phyloP scores from a whole-genome alignment of 805 yeast species.

The Kodamaea kakaduensis region DNA sequence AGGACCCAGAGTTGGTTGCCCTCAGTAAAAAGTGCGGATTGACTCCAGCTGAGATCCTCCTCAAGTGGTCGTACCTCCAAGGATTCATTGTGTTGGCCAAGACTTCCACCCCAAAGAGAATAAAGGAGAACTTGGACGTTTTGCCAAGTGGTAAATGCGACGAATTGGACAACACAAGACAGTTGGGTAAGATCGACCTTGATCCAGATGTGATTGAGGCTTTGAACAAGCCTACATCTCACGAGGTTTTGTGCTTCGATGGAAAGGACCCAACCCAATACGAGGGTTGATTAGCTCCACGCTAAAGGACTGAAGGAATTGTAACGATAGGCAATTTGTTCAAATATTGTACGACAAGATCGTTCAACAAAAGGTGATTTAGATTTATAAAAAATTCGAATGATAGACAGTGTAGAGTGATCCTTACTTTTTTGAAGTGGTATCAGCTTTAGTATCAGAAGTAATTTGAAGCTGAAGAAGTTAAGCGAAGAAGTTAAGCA shows the following conservation, averaged over 20 bases:
- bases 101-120: slow-evolving; percentile 52
- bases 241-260: slow-evolving; percentile 32
- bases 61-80: slow-evolving; percentile 70
- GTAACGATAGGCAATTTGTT: no score
- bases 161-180: slow-evolving; percentile 14
- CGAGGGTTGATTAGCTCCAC: slow-evolving; percentile 11
- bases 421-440: no score
- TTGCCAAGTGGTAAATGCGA: slow-evolving; percentile 27
- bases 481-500: no score
- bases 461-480: no score
- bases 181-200: slow-evolving; percentile 39
- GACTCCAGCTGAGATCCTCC: slow-evolving; percentile 57
- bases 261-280: slow-evolving; percentile 30
- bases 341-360: no score
- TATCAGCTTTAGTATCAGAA: no score
- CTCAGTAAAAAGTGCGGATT: slow-evolving; percentile 49
- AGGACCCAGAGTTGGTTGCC: slow-evolving; percentile 48
- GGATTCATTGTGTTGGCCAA: slow-evolving; percentile 45
- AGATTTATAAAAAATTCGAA: no score
- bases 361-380: no score
- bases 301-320: no score
- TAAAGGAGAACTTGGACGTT: slow-evolving; percentile 53
- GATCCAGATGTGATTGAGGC: slow-evolving; percentile 32
- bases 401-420: no score
- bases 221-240: slow-evolving; percentile 36